Conservation (phyloP, 176 grass and related monocot genomes). For the Olyra latifolia region DNA sequence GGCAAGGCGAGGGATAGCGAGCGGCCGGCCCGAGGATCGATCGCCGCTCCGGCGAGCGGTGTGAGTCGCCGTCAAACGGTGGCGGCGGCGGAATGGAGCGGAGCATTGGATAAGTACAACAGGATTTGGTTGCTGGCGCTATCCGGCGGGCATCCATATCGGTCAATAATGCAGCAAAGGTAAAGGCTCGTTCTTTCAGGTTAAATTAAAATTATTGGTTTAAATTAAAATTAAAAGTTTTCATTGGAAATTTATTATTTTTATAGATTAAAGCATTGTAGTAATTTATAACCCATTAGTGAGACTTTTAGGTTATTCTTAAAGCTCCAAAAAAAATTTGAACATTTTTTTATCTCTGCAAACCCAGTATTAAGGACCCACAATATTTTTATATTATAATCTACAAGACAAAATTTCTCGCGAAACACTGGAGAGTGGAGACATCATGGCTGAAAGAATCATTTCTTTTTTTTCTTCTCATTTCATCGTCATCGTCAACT, state of each 20-base stretch:
- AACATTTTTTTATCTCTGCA: too few relatives aligned
- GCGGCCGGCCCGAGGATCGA: not conserved
- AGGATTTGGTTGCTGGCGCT: not conserved
- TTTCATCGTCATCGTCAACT: slow-evolving; percentile 54
- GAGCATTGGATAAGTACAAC: slow-evolving; percentile 1
- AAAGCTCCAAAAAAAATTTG: too few relatives aligned
- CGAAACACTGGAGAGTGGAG: not conserved
- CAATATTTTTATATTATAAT: too few relatives aligned
- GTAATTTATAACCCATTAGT: too few relatives aligned
- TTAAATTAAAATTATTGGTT: too few relatives aligned
- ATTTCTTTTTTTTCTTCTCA: slow-evolving; percentile 8
- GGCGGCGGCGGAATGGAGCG: not conserved
- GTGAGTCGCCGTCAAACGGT: slow-evolving; percentile 16
- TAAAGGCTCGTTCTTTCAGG: too few relatives aligned
- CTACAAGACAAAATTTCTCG: too few relatives aligned
- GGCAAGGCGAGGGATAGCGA: not conserved
- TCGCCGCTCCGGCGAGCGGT: not conserved
- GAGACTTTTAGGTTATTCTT: too few relatives aligned
- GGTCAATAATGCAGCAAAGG: slow-evolving; percentile 33
- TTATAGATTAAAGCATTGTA: too few relatives aligned
- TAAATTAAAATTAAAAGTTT: too few relatives aligned
- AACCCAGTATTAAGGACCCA: too few relatives aligned
- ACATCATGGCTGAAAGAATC: slow-evolving; percentile 34
- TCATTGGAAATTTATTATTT: too few relatives aligned
- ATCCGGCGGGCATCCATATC: slow-evolving; percentile 16